Conservation (phyloP, 2,329 filamentous ascomycete species). For the Colletotrichum cuscutae region DNA sequence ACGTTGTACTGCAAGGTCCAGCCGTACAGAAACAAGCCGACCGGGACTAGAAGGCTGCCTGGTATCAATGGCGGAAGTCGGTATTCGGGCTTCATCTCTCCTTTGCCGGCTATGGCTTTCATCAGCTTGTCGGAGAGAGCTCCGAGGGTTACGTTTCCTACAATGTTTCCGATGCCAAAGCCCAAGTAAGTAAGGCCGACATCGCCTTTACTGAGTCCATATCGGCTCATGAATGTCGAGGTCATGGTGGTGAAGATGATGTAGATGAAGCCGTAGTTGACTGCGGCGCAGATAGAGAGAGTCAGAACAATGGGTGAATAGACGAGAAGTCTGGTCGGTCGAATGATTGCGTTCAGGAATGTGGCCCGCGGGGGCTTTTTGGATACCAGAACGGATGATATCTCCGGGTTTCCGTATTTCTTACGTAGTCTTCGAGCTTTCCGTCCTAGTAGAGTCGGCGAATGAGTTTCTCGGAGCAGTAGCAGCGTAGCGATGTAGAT, state of each 20-base stretch:
- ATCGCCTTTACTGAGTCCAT: conserved; percentile 42
- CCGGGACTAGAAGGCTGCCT: conserved; percentile 40
- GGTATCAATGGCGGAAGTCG: conserved; percentile 38
- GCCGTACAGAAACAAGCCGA: conserved; percentile 67
- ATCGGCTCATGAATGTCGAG: conserved; percentile 47
- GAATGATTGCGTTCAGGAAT: conserved; percentile 46
- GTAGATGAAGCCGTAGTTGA: conserved; percentile 50
- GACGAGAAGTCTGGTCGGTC: conserved; percentile 60
- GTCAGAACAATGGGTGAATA: conserved; percentile 63
- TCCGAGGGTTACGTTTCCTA: conserved; percentile 22
- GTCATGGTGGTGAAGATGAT: conserved; percentile 54
- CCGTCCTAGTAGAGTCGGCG: conserved; percentile 35
- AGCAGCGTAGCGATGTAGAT: too few species aligned
- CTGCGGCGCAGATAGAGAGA: conserved; percentile 47
- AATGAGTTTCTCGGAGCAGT: too few species aligned
- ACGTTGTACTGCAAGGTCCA: conserved; percentile 62
- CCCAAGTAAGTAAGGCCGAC: conserved; percentile 60
- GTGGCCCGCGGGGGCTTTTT: conserved; percentile 35
- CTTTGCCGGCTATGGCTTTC: conserved; percentile 19
- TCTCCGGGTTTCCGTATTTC: conserved; percentile 44
- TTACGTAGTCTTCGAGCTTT: conserved; percentile 45
- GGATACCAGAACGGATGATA: conserved; percentile 31
- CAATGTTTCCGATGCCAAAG: conserved; percentile 48
- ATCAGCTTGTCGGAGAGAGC: conserved; percentile 21
- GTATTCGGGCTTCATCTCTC: conserved; percentile 36